A percentile compares a stretch with the other conserved stretches of the same genome.
These are phyloP conservation scores for Trichoderma simmonsii DNA, from an alignment of 2,329 filamentous ascomycete genomes.

Conservation along the genomic window DNA sequence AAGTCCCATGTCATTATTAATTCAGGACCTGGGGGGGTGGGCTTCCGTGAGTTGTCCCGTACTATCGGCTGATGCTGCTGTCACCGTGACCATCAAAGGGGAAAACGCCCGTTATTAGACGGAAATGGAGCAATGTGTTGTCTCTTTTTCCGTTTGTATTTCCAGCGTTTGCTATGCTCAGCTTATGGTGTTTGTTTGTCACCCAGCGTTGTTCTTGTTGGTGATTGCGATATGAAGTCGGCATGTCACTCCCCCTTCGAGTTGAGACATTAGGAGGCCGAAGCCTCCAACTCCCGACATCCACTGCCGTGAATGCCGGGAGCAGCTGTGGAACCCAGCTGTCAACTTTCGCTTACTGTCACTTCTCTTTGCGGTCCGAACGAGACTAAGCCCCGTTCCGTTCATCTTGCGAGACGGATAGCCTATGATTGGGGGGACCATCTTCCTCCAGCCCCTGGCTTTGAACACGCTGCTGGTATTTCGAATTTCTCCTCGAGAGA, in stretches of 20 bases:
- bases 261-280: not conserved
- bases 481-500: not conserved
- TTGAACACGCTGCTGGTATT: not conserved
- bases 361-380: not conserved
- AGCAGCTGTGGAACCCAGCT: not conserved
- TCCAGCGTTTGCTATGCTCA: slow-evolving; percentile 4
- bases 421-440: not conserved
- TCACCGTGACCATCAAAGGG: not conserved
- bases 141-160: not conserved
- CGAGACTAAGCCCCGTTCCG: not conserved
- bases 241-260: not conserved
- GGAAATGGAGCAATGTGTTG: not conserved
- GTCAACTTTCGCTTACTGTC: not conserved
- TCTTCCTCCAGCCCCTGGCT: not conserved
- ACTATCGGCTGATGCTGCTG: not conserved
- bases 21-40: not conserved
- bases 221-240: not conserved
- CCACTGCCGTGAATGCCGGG: not conserved
- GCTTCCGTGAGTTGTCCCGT: not conserved
- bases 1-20: not conserved
- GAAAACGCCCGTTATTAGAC: not conserved
- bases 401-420: not conserved
- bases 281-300: not conserved
- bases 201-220: not conserved
- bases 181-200: slow-evolving; percentile 6